A percentile compares a stretch with the other conserved stretches of the same genome.
Evolutionary conservation across 1,139 yeast genomes (phyloP).

Genomic region (Saccharomyces hybrid): DNA sequence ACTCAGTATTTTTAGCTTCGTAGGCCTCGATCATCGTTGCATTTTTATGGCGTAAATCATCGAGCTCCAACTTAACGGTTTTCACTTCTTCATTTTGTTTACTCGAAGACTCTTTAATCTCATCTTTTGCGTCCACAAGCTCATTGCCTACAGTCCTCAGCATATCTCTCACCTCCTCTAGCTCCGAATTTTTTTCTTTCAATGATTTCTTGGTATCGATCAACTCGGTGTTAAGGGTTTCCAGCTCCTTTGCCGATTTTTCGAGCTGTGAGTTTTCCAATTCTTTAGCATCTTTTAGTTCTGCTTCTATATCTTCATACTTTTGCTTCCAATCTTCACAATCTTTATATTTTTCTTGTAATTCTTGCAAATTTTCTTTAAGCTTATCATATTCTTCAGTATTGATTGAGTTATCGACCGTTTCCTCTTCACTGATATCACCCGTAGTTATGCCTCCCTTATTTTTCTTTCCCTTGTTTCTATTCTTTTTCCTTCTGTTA

Average conservation of each 20-base stretch:
- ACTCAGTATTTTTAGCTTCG: conserved; percentile 29
- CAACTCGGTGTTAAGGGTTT: conserved; percentile 12
- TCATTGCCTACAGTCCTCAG: conserved; percentile 68
- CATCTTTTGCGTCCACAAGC: conserved; percentile 40
- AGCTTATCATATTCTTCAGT: conserved; percentile 12
- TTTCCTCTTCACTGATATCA: conserved; percentile 22
- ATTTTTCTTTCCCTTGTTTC: conserved; percentile 20
- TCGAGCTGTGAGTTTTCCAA: conserved; percentile 1
- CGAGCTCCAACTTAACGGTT: conserved; percentile 14
- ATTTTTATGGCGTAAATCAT: conserved; percentile 15
- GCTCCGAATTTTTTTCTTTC: conserved; percentile 25
- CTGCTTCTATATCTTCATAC: conserved; percentile 13
- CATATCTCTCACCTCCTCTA: conserved; percentile 55
- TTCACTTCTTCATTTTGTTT: conserved; percentile 10
- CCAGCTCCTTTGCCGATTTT: conserved; percentile 1
- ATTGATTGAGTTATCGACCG: conserved; percentile 15
- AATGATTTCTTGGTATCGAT: conserved; percentile 8
- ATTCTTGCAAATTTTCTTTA: conserved; percentile 5
- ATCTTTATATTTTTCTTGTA: conserved; percentile 9
- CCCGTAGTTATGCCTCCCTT: conserved; percentile 19
- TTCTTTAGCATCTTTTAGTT: conserved; percentile 4
- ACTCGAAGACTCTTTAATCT: conserved; percentile 18
- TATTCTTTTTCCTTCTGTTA: conserved; percentile 8
- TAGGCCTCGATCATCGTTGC: conserved; percentile 22
- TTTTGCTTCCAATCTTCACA: conserved; percentile 20